These are phyloP conservation scores for Fusarium continuum DNA, from an alignment of 2,329 filamentous ascomycete species.

Conservation along the genomic window DNA sequence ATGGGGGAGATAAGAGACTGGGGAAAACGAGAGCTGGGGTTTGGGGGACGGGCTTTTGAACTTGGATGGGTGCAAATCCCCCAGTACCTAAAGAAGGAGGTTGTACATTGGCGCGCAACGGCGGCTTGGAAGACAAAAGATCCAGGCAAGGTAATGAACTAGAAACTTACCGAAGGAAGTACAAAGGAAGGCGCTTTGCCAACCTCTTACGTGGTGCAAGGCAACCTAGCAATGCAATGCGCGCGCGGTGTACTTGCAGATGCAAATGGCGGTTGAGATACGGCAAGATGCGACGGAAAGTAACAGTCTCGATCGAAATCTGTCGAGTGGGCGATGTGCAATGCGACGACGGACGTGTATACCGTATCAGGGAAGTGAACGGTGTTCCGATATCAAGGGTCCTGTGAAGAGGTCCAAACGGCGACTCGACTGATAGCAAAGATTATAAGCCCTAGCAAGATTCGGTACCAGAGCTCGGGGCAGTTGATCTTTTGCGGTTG, in stretches of 20 bases:
- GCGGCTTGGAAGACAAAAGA: not conserved
- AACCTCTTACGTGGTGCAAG: constrained; percentile 25
- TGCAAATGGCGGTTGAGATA: constrained; percentile 7
- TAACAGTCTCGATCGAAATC: constrained; percentile 23
- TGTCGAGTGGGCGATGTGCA: constrained; percentile 20
- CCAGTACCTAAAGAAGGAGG: constrained; percentile 5
- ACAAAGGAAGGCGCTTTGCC: constrained; percentile 19
- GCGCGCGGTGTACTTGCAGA: constrained; percentile 5
- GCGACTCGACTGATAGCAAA: not conserved
- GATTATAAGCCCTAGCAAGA: constrained; percentile 15
- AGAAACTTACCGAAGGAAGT: constrained; percentile 25
- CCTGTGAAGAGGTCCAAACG: constrained; percentile 4
- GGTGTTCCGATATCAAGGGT: constrained; percentile 24
- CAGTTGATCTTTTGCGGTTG: not conserved
- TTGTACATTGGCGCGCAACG: constrained; percentile 23
- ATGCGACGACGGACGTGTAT: constrained; percentile 36
- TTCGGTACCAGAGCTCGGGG: constrained; percentile 2
- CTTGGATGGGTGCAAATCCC: constrained; percentile 17
- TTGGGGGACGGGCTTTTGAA: constrained; percentile 2
- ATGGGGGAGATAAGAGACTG: constrained; percentile 35
- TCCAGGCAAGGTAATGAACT: constrained; percentile 2
- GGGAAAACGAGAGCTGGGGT: constrained; percentile 25
- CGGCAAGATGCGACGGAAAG: constrained; percentile 23
- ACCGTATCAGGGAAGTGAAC: constrained; percentile 34
- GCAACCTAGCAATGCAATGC: constrained; percentile 26